Evolutionary conservation across 129 eudicot genomes (phyloP), one percentile per base, ranked within the genome.

Genomic region (Artemisia annua): DNA sequence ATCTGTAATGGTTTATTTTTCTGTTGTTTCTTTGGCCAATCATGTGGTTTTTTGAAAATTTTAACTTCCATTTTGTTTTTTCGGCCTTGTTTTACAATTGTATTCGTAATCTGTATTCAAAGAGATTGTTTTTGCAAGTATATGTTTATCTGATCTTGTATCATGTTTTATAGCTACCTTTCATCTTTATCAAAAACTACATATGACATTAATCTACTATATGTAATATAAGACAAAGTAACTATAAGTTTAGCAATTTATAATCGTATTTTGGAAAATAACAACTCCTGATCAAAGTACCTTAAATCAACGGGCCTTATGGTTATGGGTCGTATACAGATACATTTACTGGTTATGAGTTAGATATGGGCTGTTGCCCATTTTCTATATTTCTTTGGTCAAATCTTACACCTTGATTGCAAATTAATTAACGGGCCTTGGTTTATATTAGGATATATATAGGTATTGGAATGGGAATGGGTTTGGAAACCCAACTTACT

Each of bases 111-210:
- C 20, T 65, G 69, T 63, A 78, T 65, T 13, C 30, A 65, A 54
- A 71, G 73, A 35, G 65, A 78, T 62, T 71, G 82, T 55, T 78
- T 72, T 78, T 55, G 62, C 35, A 67, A 39, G 58, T 43, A 16
- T 63, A 9, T 32, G 54, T 50, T 64, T 20, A 20, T 7, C 22
- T 44, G 1, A 2, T 13, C 61, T 30, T 46, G 16, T 4, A n/a
- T 44, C 7, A 20, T 49, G 39, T 39, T 48, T 16, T 46, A 48
- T 60, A 60, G 13, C 7, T 73, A 60, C 2, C 7, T 73, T 50
- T 39, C 51, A 15, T 69, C 17, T 39, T 14, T 16, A 22, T 11
- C 3, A 19, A 57, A 18, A 0, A 5, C 3, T 18, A 57, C 32
- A 57, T 57, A 18, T 3, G 24, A 57, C 63, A 57, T 19, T 2